Evolutionary conservation across 345 rosid genomes (phyloP), one percentile per base, ranked within the genome.

Genomic region (Mangifera indica): DNA sequence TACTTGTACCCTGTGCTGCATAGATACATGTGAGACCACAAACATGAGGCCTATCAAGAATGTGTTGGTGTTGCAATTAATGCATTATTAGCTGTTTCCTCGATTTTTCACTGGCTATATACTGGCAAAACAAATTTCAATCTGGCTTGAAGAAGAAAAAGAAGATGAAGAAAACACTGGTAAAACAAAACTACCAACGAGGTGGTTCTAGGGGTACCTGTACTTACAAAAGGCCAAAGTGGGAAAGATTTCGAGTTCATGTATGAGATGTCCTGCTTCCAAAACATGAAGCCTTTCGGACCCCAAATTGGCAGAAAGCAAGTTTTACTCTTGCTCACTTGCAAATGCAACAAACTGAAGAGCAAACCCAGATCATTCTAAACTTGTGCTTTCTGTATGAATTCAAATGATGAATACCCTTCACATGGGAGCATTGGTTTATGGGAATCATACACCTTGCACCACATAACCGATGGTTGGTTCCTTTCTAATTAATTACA

Each of bases 361-460:
- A 46, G 51, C 17, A 46, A 46, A 10, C 51, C 51, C 11, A 7
- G 10, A n/a, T 46, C 1, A 46, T 46, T 46, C 15, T 9, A 13
- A 46, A 14, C 15, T 45, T 48, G 13, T 49, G 1, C 18, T 1
- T 49, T 3, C 53, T 40, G 24, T 37, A 24, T 10, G 18, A 12
- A 12, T 57, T 56, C 3, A 56, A 5, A 13, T 22, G 60, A 24
- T 21, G 32, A 9, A 25, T 29, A 29, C 32, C 32, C 32, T 29
- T 1, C 32, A 29, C 32, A 1, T 29, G 32, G 32, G 32, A 29
- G 32, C 32, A 29, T 29, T 5, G 42, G 7, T 18, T 60, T 55
- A 14, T 60, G 44, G n/a, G 42, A 61, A 61, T 24, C 65, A 61
- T 18, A 37, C 25, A 46, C 65, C 64, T 60, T 32, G n/a, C 66